Conservation (phyloP, 2,329 filamentous ascomycete genomes). For the Fusarium goolgardi region DNA sequence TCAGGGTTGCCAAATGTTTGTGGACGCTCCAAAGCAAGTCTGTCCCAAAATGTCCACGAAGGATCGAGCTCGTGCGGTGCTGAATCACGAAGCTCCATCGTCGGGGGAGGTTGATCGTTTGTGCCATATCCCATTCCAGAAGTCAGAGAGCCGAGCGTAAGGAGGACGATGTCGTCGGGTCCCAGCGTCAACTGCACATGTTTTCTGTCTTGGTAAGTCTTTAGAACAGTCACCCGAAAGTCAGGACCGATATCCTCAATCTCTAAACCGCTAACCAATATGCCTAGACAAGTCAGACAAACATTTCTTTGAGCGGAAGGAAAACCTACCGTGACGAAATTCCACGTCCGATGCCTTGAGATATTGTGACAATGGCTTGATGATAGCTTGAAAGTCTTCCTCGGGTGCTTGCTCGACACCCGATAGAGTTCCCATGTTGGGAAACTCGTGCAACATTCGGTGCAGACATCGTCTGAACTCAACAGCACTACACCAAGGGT, state of each 20-base stretch:
- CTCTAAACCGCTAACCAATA: conserved; percentile 44
- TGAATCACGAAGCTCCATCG: conserved; percentile 46
- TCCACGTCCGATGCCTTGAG: conserved; percentile 47
- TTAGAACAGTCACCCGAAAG: conserved; percentile 38
- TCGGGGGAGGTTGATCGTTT: conserved; percentile 40
- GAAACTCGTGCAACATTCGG: conserved; percentile 46
- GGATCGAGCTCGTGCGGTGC: conserved; percentile 44
- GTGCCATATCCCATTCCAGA: conserved; percentile 46
- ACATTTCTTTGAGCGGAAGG: neutral
- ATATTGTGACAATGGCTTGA: conserved; percentile 44
- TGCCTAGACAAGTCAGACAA: conserved; percentile 35
- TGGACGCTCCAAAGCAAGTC: conserved; percentile 37
- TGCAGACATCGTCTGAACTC: conserved; percentile 46
- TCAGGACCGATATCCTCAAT: conserved; percentile 38
- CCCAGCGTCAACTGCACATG: conserved; percentile 29
- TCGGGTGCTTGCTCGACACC: conserved; percentile 45
- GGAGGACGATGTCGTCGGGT: conserved; percentile 32
- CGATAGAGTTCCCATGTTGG: conserved; percentile 45
- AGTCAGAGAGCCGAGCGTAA: conserved; percentile 44
- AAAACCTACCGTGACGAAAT: conserved; percentile 42
- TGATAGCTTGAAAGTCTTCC: conserved; percentile 46
- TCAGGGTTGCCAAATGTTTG: conserved; percentile 44
- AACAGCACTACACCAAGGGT: conserved; percentile 47
- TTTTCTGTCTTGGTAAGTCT: conserved; percentile 37
- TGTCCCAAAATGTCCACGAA: conserved; percentile 45